Conservation (phyloP, 345 rosid species). For the Microcos paniculata region DNA sequence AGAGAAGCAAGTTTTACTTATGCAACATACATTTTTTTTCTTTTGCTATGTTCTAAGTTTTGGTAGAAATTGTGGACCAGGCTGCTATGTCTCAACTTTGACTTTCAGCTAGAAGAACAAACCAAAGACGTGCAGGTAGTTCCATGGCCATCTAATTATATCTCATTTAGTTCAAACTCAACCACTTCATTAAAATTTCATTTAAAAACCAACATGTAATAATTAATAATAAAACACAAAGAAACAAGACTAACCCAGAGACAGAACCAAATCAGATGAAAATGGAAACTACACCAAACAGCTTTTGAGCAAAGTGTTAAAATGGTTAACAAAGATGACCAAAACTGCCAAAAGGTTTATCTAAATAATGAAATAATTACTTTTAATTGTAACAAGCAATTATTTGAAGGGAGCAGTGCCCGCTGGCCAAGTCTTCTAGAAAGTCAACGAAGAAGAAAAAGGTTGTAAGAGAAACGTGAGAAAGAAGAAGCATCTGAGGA, state of each 20-base stretch:
- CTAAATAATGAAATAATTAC: neutral
- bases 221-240: too few relatives aligned
- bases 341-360: neutral
- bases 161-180: constrained; percentile 14
- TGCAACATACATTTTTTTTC: neutral
- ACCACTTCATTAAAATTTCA: constrained; percentile 20
- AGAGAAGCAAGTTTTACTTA: neutral
- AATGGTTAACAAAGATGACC: neutral
- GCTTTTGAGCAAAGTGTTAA: neutral
- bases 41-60: neutral
- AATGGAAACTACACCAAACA: neutral
- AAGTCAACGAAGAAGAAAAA: constrained; percentile 28
- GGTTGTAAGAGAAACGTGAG: neutral
- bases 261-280: constrained; percentile 1
- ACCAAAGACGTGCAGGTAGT: constrained; percentile 14
- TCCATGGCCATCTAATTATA: constrained; percentile 6
- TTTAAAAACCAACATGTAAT: neutral
- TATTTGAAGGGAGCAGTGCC: constrained; percentile 15
- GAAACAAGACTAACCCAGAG: constrained; percentile 2
- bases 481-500: too few relatives aligned
- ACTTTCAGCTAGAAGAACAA: constrained; percentile 27
- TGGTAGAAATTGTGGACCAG: constrained; percentile 7
- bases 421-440: constrained; percentile 33
- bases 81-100: constrained; percentile 27
- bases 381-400: neutral